Evolutionary conservation across 352 stramenopile species (phyloP).

Genomic region (Peronospora destructor): DNA sequence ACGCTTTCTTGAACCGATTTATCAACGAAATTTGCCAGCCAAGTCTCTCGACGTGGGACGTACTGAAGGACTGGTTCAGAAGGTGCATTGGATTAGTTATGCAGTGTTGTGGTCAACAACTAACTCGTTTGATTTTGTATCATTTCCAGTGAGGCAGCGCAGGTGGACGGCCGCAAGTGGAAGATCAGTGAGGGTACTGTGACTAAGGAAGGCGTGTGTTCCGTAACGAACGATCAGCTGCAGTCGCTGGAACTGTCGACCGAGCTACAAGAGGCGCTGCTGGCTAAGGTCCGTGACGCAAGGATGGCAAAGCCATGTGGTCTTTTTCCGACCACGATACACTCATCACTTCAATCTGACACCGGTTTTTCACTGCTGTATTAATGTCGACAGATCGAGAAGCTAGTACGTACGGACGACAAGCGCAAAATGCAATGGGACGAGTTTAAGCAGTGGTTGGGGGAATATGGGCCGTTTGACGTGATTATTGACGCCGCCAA

Average conservation of each 20-base stretch:
- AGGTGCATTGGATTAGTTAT: constrained; percentile 29
- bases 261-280: constrained; percentile 36
- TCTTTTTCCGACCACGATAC: constrained; percentile 7
- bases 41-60: constrained; percentile 38
- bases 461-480: constrained; percentile 74
- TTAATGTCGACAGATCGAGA: constrained; percentile 47
- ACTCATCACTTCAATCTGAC: constrained; percentile 10
- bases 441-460: constrained; percentile 78
- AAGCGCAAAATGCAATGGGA: constrained; percentile 67
- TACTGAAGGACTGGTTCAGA: constrained; percentile 66
- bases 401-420: constrained; percentile 69
- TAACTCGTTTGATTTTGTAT: constrained; percentile 12
- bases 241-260: constrained; percentile 57
- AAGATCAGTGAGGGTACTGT: constrained; percentile 48
- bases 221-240: constrained; percentile 49
- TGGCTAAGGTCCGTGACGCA: constrained; percentile 47
- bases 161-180: constrained; percentile 54
- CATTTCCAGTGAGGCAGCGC: constrained; percentile 43
- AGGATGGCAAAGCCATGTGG: constrained; percentile 8
- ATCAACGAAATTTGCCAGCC: constrained; percentile 56
- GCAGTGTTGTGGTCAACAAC: constrained; percentile 1
- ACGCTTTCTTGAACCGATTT: constrained; percentile 49
- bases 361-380: background rate
- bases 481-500: constrained; percentile 97
- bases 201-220: constrained; percentile 47